Base-by-base conservation (phyloP, 768 basidiomycete genomes). In the Psilocybe tampanensis region DNA sequence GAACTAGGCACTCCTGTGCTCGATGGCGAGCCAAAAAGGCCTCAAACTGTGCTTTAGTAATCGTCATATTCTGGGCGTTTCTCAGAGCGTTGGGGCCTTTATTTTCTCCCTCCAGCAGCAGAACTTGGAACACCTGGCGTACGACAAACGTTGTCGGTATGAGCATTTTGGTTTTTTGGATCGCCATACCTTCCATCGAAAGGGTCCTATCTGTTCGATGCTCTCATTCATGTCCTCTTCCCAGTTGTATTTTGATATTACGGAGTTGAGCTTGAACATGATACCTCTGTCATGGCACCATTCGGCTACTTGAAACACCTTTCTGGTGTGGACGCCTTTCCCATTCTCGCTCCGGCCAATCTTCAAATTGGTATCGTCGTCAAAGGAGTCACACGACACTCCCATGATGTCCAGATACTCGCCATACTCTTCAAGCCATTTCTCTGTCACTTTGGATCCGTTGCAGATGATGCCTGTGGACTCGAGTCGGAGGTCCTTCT, bases 361-460 rank as follows among this genome's bases (percentile, higher is more conserved):
- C 19, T 59, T n/a, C n/a, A n/a, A n/a, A n/a, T n/a, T n/a, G n/a
- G n/a, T n/a, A n/a, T n/a, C n/a, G n/a, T n/a, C n/a, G n/a, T n/a
- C n/a, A n/a, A n/a, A n/a, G n/a, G n/a, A n/a, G n/a, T 69, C 41
- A 33, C 76, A 78, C 0, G 76, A 77, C 0, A 78, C 72, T 0
- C 74, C 74, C 68, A 77, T 77, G 42, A 77, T 66, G 17, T 75
- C 77, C 29, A 77, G 52, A 54, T 73, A 76, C 56, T 65, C 39
- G 0, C 76, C 74, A 23, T 76, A 78, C 9, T 64, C 64, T 43
- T 72, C 73, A 26, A 78, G 34, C 75, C 77, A 77, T 51, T 67
- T 70, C 45, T 76, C 70, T 0, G 75, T 76, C 22, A 78, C 77
- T 60, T 75, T 77, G 6, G 73, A 77, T 1, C 73, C 74, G 36